Evolutionary conservation across 768 basidiomycete species (phyloP).

Genomic region (Clavaria fumosa): DNA sequence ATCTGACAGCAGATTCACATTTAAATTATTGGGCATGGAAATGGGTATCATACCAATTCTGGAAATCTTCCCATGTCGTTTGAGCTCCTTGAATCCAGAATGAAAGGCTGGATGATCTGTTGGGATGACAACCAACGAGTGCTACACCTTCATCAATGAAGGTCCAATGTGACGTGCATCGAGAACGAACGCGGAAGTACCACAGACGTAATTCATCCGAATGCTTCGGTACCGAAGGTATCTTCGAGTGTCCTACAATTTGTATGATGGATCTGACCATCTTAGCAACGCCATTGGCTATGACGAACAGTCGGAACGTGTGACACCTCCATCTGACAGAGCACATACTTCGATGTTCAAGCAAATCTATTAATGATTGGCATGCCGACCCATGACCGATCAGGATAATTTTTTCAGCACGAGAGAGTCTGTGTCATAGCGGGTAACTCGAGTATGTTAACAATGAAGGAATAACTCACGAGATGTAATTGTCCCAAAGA

Average conservation of each 20-base stretch:
- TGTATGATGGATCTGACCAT: conserved; percentile 62
- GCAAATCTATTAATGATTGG: conserved; percentile 54
- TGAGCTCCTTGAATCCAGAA: conserved; percentile 29
- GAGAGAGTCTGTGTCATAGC: conserved; percentile 45
- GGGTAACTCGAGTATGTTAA: conserved; percentile 3
- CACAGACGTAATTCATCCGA: conserved; percentile 44
- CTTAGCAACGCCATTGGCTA: too few relatives aligned
- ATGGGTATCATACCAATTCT: conserved; percentile 36
- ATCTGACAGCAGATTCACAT: conserved; percentile 27
- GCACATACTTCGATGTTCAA: conserved; percentile 50
- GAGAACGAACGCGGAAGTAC: too few relatives aligned
- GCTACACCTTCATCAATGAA: conserved; percentile 26
- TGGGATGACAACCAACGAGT: conserved; percentile 59
- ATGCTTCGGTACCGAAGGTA: conserved; percentile 39
- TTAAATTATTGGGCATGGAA: neutral
- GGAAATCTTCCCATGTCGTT: conserved; percentile 50
- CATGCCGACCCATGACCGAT: conserved; percentile 85
- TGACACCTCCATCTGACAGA: too few relatives aligned
- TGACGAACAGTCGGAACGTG: too few relatives aligned
- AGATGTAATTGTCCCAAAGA: conserved; percentile 93
- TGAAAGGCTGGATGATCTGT: conserved; percentile 37
- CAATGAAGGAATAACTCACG: conserved; percentile 35
- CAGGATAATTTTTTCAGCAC: conserved; percentile 57
- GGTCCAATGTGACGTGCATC: conserved; percentile 21
- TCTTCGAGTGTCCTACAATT: conserved; percentile 50